These are phyloP conservation scores for Oxytropis ochrocephala DNA, from an alignment of 306 rosid species.

Conservation along the genomic window DNA sequence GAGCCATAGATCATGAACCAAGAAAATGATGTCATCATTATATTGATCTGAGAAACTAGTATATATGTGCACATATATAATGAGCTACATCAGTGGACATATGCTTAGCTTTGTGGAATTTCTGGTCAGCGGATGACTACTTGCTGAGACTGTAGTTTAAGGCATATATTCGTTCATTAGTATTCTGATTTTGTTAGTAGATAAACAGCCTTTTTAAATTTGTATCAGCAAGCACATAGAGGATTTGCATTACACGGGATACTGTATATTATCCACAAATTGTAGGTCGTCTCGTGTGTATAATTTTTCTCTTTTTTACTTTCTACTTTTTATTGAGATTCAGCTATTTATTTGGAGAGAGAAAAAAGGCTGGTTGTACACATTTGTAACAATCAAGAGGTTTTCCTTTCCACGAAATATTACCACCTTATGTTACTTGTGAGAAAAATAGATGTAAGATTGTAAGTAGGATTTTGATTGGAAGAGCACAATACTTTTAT, in stretches of 20 bases:
- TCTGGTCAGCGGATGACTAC: conserved; percentile 11
- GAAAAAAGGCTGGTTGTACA: neutral
- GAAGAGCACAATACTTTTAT: too few relatives aligned
- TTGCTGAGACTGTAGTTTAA: neutral
- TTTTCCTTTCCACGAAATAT: neutral
- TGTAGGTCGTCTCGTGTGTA: conserved; percentile 7
- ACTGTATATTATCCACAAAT: conserved; percentile 23
- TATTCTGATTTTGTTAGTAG: conserved; percentile 18
- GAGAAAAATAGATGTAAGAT: too few relatives aligned
- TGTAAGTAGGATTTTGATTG: too few relatives aligned
- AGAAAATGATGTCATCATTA: conserved; percentile 2
- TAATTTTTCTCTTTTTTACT: neutral
- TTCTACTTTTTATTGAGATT: neutral
- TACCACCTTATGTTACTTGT: neutral
- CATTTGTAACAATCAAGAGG: neutral
- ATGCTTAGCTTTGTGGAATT: conserved; percentile 17
- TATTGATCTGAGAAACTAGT: neutral
- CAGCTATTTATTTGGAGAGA: neutral
- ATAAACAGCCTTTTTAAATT: neutral
- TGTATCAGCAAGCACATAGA: conserved; percentile 1
- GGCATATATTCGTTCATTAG: conserved; percentile 17
- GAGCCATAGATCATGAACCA: conserved; percentile 28
- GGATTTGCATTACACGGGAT: conserved; percentile 6
- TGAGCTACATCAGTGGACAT: conserved; percentile 12
- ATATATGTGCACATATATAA: neutral